A percentile compares a stretch with the other conserved stretches of the same genome.
These are phyloP conservation scores for Mimosa pudica DNA, from an alignment of 306 rosid species.

Conservation along the genomic window DNA sequence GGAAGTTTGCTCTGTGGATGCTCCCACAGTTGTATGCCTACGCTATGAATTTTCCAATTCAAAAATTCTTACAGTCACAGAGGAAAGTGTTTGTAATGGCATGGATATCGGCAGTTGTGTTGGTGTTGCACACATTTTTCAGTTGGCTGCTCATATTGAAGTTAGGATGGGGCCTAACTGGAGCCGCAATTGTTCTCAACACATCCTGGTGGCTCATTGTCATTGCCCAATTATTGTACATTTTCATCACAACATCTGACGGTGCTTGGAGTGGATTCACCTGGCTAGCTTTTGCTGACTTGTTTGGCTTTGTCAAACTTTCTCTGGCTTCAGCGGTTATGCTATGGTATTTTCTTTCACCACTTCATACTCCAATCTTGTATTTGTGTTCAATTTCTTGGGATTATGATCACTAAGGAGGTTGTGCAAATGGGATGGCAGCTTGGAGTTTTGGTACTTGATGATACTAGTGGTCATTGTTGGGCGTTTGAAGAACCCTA, in stretches of 20 bases:
- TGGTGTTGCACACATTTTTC: conserved; percentile 51
- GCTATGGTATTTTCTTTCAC: conserved; percentile 60
- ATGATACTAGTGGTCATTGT: conserved; percentile 71
- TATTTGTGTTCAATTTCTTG: not conserved
- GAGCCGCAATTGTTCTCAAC: conserved; percentile 72
- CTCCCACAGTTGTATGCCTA: conserved; percentile 79
- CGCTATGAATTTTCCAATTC: conserved; percentile 69
- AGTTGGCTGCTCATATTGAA: conserved; percentile 70
- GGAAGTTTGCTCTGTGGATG: conserved; percentile 69
- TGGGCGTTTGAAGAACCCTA: conserved; percentile 66
- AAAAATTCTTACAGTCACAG: conserved; percentile 78
- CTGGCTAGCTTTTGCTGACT: conserved; percentile 67
- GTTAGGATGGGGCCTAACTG: conserved; percentile 60
- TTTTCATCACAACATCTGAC: conserved; percentile 68
- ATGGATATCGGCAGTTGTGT: conserved; percentile 45
- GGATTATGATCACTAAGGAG: conserved; percentile 9
- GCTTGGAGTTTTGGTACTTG: conserved; percentile 91
- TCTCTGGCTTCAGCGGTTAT: conserved; percentile 80
- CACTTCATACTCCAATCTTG: conserved; percentile 1
- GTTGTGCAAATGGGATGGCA: conserved; percentile 38
- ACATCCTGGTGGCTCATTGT: conserved; percentile 71
- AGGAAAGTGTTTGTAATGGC: conserved; percentile 67
- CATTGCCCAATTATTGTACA: conserved; percentile 49
- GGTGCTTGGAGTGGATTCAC: conserved; percentile 85
- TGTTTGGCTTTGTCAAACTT: conserved; percentile 67